Evolutionary conservation across 257 asterid species (phyloP), one percentile per base, ranked within the genome.

Genomic region (Penstemon davidsonii): DNA sequence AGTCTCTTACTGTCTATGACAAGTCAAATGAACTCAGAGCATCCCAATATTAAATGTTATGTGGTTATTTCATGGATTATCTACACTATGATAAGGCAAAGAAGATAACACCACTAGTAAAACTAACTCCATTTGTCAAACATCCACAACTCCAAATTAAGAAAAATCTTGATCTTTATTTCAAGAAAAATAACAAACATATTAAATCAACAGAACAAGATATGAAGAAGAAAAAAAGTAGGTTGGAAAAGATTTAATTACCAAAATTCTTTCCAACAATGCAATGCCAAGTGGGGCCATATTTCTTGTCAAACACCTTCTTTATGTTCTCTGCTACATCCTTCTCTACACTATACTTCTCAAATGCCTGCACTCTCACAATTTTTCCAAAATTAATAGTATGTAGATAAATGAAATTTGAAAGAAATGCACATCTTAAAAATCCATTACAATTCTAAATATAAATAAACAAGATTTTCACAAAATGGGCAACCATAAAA

Each of bases 281-380:
- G 81, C 99, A 93, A 77, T 93, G 99, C 99, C 99, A 93, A 64
- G 99, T 93, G 36, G 99, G 97, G 54, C 97, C 97, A 63, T 90
- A 80, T 76, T 86, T 91, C 77, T 87, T 83, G 81, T 93, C 99
- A 59, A 93, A 93, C 81, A 88, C 81, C 84, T 93, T 93, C 88
- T 93, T 93, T 73, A 93, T 93, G 80, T 79, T 74, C 85, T 93
- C 99, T 5, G 99, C 99, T 0, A 91, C 96, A 79, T 93, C 99
- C 81, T 93, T 93, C 91, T 93, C 99, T 43, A 93, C 96, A 76
- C 41, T 76, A 72, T 78, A 45, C 87, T 83, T 84, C 87, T 93
- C 99, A 80, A 90, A 93, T 49, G 99, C 99, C 99, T 93, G 52
- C 39, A 38, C 59, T 56, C 41, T 9, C 38, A 69, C 64, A 59